phyloP scores from a whole-genome alignment of 495 filamentous ascomycete species.

The Tuber melanosporum region DNA sequence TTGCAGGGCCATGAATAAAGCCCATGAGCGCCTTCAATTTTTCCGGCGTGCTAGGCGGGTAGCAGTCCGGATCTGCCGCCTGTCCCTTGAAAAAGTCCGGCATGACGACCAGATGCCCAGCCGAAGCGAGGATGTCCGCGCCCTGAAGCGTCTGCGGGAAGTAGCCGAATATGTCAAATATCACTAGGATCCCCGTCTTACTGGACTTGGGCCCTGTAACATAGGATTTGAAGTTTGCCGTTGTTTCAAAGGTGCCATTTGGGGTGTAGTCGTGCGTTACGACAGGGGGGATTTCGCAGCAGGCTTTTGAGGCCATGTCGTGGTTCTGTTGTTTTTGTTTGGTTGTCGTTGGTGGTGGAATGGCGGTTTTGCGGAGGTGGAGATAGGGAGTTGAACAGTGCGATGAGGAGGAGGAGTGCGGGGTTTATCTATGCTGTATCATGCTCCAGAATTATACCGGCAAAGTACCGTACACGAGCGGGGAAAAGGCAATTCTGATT shows the following conservation, averaged over 20 bases:
- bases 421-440: neutral
- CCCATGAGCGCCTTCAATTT: conserved; percentile 66
- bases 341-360: neutral
- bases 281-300: conserved; percentile 67
- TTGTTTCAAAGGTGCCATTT: conserved; percentile 60
- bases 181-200: conserved; percentile 54
- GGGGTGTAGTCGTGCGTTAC: conserved; percentile 54
- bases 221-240: conserved; percentile 65
- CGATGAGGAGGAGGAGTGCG: neutral
- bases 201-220: conserved; percentile 56
- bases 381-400: neutral
- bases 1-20: conserved; percentile 69
- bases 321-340: conserved; percentile 5
- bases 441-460: too few species aligned
- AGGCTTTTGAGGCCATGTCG: conserved; percentile 52
- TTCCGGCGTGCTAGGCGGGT: conserved; percentile 73
- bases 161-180: conserved; percentile 70
- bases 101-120: conserved; percentile 56
- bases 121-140: conserved; percentile 61
- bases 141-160: conserved; percentile 64
- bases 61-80: conserved; percentile 51
- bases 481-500: neutral
- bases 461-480: neutral
- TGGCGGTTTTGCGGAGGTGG: neutral
- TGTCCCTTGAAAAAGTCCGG: conserved; percentile 63